Evolutionary conservation across 768 basidiomycete genomes (phyloP).

Genomic region (Boletus fagicola): DNA sequence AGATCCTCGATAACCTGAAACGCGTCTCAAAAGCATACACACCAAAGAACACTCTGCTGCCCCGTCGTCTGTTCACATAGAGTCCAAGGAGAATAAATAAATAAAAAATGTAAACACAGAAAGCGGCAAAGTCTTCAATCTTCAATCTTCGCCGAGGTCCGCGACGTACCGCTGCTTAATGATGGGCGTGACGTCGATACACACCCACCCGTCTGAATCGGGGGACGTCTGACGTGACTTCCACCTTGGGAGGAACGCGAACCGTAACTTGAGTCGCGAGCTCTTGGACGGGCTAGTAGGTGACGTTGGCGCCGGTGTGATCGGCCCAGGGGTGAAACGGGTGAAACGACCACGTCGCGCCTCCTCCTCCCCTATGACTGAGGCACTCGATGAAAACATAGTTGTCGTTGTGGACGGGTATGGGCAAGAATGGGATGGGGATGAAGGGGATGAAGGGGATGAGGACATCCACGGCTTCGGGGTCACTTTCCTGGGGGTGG

Average conservation of each 20-base stretch:
- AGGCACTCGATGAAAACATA: not conserved
- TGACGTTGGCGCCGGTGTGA: slow-evolving; percentile 1
- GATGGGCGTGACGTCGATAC: slow-evolving; percentile 28
- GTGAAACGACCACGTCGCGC: slow-evolving; percentile 10
- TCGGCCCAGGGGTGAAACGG: not conserved
- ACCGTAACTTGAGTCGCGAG: slow-evolving; percentile 14
- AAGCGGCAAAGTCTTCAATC: not conserved
- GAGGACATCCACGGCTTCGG: not conserved
- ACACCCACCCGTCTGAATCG: slow-evolving; percentile 31
- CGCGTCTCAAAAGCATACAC: not conserved
- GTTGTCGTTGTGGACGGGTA: not conserved
- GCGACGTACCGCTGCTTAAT: slow-evolving; percentile 21
- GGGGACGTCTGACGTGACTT: slow-evolving; percentile 11
- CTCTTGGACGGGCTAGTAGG: slow-evolving; percentile 16
- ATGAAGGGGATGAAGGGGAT: slow-evolving; percentile 4
- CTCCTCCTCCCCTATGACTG: not conserved
- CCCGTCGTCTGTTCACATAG: not conserved
- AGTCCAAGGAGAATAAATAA: too few relatives aligned
- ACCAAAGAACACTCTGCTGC: not conserved
- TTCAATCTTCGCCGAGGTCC: slow-evolving; percentile 15
- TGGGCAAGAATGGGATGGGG: slow-evolving; percentile 9
- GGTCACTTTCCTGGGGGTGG: slow-evolving; percentile 13
- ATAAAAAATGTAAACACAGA: too few relatives aligned
- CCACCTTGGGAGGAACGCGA: slow-evolving; percentile 20
- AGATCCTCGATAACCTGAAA: slow-evolving; percentile 1